phyloP scores from a whole-genome alignment of 2,329 filamentous ascomycete species.

The Neonectria magnoliae region DNA sequence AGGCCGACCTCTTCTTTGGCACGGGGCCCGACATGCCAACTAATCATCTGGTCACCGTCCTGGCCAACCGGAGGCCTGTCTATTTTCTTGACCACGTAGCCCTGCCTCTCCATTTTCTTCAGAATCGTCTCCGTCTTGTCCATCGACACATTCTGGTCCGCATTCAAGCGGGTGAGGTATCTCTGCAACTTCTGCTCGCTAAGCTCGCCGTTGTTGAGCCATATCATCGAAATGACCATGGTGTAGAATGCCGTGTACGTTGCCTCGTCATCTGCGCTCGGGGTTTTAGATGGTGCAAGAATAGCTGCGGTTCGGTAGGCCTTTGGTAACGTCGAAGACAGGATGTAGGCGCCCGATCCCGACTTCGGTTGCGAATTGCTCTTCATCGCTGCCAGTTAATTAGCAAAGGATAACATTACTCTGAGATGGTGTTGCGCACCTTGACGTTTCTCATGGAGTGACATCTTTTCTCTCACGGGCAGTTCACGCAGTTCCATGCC shows the following conservation, averaged over 20 bases:
- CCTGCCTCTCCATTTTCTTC: slow-evolving; percentile 79
- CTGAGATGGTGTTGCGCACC: slow-evolving; percentile 56
- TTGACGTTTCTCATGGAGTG: slow-evolving; percentile 79
- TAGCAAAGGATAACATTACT: slow-evolving; percentile 21
- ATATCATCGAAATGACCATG: slow-evolving; percentile 80
- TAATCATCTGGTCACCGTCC: slow-evolving; percentile 79
- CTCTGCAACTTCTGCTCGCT: slow-evolving; percentile 82
- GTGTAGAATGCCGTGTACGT: slow-evolving; percentile 85
- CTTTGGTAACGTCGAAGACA: slow-evolving; percentile 77
- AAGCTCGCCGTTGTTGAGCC: slow-evolving; percentile 76
- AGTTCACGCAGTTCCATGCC: slow-evolving; percentile 95
- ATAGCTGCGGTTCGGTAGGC: slow-evolving; percentile 74
- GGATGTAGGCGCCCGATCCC: slow-evolving; percentile 77
- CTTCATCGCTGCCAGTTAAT: slow-evolving; percentile 49
- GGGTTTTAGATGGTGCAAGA: slow-evolving; percentile 73
- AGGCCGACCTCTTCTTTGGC: slow-evolving; percentile 86
- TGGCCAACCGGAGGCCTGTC: slow-evolving; percentile 65
- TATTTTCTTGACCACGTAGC: slow-evolving; percentile 80
- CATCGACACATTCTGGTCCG: slow-evolving; percentile 76
- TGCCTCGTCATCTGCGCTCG: slow-evolving; percentile 75
- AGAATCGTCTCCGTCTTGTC: slow-evolving; percentile 81
- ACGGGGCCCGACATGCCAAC: slow-evolving; percentile 85
- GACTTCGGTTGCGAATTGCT: slow-evolving; percentile 62
- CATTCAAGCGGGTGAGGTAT: slow-evolving; percentile 78
- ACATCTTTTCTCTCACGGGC: slow-evolving; percentile 81